Evolutionary conservation across 1,284 basidiomycete genomes (phyloP).

Genomic region (Malassezia nana): DNA sequence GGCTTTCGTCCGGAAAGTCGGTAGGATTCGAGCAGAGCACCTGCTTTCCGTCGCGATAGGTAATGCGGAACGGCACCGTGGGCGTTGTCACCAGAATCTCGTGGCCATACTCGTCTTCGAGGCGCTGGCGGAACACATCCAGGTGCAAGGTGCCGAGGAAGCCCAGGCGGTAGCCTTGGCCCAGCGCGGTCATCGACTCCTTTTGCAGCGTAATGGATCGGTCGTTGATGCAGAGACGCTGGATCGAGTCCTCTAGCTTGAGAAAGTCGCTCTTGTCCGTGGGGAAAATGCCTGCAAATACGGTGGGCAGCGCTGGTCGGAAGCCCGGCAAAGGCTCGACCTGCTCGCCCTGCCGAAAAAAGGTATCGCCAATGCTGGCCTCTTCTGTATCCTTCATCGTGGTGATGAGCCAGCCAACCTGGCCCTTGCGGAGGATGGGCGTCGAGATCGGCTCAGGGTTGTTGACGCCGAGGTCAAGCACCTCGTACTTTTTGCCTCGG

Average conservation of each 20-base stretch:
- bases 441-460: constrained; percentile 55
- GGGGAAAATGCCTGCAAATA: constrained; percentile 91
- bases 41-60: constrained; percentile 23
- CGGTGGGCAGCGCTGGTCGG: constrained; percentile 87
- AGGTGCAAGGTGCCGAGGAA: constrained; percentile 93
- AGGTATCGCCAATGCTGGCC: constrained; percentile 87
- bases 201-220: constrained; percentile 81
- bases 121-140: constrained; percentile 88
- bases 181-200: constrained; percentile 85
- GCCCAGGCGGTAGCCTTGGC: constrained; percentile 86
- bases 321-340: constrained; percentile 85
- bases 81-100: constrained; percentile 44
- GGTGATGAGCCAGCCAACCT: constrained; percentile 66
- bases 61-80: constrained; percentile 41
- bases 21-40: constrained; percentile 36
- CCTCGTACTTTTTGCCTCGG: constrained; percentile 81
- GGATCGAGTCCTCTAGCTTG: constrained; percentile 91
- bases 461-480: constrained; percentile 83
- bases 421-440: constrained; percentile 63
- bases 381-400: constrained; percentile 99
- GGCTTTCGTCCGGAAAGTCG: constrained; percentile 41
- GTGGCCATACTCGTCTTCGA: constrained; percentile 79
- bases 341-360: constrained; percentile 64
- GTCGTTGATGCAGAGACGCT: constrained; percentile 72
- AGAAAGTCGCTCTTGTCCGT: constrained; percentile 81